phyloP scores from a whole-genome alignment of 1,284 basidiomycete genomes.

The Sporisorium graminicola region DNA sequence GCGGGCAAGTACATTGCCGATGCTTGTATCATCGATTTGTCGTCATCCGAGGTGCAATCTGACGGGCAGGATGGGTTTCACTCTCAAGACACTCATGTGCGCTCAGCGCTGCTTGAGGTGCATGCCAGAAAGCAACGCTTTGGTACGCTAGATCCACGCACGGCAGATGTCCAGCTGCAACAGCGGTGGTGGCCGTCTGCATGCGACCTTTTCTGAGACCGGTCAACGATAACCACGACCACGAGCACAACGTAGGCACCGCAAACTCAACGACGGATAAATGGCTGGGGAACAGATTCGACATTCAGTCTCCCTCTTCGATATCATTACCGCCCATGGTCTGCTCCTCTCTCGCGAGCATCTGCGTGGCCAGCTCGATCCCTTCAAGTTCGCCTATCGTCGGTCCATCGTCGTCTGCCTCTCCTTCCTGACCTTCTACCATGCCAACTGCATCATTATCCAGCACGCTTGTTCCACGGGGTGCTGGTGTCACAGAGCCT shows the following conservation, averaged over 20 bases:
- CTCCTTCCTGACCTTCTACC: constrained; percentile 8
- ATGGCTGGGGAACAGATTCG: not conserved
- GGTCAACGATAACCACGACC: not conserved
- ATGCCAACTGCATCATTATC: constrained; percentile 8
- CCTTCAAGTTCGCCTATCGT: constrained; percentile 45
- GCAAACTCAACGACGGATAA: not conserved
- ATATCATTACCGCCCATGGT: constrained; percentile 46
- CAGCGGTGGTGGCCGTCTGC: constrained; percentile 47
- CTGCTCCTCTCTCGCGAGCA: constrained; percentile 48
- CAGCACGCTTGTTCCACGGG: constrained; percentile 14
- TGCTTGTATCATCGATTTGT: constrained; percentile 30
- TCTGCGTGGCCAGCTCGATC: constrained; percentile 52
- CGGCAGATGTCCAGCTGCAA: constrained; percentile 38
- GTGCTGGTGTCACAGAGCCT: constrained; percentile 14
- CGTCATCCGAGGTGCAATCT: not conserved
- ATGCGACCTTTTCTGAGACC: constrained; percentile 16
- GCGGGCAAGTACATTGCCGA: constrained; percentile 47
- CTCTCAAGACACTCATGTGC: constrained; percentile 5
- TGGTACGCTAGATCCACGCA: constrained; percentile 27
- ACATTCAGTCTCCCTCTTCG: constrained; percentile 44
- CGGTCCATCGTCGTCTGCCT: constrained; percentile 27
- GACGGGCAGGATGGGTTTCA: constrained; percentile 26
- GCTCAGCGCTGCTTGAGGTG: constrained; percentile 35
- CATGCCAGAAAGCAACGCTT: constrained; percentile 31
- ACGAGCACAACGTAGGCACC: not conserved